Base-by-base conservation (phyloP, 108 stramenopile genomes). In the Ochromonas danica region DNA sequence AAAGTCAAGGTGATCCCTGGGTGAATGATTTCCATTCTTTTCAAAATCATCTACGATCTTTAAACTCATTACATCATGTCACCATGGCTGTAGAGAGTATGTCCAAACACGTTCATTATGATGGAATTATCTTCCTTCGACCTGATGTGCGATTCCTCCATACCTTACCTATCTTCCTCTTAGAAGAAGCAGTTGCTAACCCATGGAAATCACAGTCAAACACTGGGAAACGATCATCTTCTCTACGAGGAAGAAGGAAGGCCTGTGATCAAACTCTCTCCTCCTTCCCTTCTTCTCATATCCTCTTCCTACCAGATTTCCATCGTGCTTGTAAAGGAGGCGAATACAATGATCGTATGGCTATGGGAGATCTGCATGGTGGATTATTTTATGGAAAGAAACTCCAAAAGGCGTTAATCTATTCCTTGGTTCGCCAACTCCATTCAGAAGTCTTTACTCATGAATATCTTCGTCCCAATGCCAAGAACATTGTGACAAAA, bases 321-420 rank as follows among this genome's bases (percentile, higher is more conserved):
- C 63, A 67, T 67, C 63, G 63, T 28, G 3, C 63, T 10, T 67
- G 63, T 67, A 35, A 36, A 36, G 63, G 63, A 28, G 25, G 25
- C 25, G 63, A 67, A 67, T 67, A 35, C 31, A 67, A 67, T 67
- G 63, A 67, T 67, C 17, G 63, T 22, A 67, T 67, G 63, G 63
- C 63, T 6, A 35, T 67, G 63, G 63, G 63, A 31, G 25, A 67
- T 35, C 14, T 67, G 25, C 3, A 28, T 67, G 17, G 14, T 6
- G 17, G 14, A 6, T 31, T 67, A 10, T 14, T 67, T 36, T 67
- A 67, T 36, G 63, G 30, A 67, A 67, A 22, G 17, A 22, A 33
- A 36, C 25, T 67, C 6, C 14, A 67, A 25, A 36, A 28, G 17
- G 31, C 31, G 30, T 67, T 31, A 14, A 67, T 33, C 3, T 67